phyloP scores from a whole-genome alignment of 371 early-diverging fungal species.

The Capillidium rhysosporum region DNA sequence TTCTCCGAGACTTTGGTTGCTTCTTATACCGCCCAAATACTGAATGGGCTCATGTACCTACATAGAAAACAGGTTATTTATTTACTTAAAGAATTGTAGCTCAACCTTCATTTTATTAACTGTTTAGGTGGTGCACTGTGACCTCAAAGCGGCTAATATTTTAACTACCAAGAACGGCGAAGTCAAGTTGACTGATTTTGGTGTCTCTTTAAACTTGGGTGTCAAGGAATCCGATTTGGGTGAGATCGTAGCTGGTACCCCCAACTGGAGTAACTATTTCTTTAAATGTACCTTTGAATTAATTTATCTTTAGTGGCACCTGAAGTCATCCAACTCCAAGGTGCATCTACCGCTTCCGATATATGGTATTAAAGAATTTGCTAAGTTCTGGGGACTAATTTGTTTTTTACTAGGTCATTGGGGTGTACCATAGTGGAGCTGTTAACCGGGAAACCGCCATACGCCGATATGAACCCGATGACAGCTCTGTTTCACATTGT shows the following conservation, averaged over 20 bases:
- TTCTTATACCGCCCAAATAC: conserved; percentile 73
- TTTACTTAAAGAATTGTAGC: neutral
- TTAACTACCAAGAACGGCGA: conserved; percentile 82
- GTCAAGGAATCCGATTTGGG: conserved; percentile 22
- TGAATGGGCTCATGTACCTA: conserved; percentile 75
- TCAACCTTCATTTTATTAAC: too few species aligned
- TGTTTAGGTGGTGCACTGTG: conserved; percentile 70
- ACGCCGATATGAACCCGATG: conserved; percentile 58
- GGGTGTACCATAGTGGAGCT: conserved; percentile 78
- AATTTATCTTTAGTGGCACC: conserved; percentile 50
- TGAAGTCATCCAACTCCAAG: conserved; percentile 74
- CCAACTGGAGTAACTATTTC: conserved; percentile 68
- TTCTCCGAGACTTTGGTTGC: conserved; percentile 87
- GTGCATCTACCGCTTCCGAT: conserved; percentile 62
- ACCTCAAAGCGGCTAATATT: conserved; percentile 92
- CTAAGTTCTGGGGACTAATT: conserved; percentile 9
- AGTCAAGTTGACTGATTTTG: conserved; percentile 93
- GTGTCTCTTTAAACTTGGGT: conserved; percentile 69
- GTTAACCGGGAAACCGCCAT: conserved; percentile 73
- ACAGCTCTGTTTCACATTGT: conserved; percentile 79
- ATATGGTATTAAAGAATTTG: conserved; percentile 36
- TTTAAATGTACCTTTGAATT: neutral
- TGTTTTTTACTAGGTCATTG: conserved; percentile 12
- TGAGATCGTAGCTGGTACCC: conserved; percentile 67
- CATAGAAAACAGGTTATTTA: conserved; percentile 54